Evolutionary conservation across 1,284 basidiomycete species (phyloP).

Genomic region (Porogramme epimiltina): DNA sequence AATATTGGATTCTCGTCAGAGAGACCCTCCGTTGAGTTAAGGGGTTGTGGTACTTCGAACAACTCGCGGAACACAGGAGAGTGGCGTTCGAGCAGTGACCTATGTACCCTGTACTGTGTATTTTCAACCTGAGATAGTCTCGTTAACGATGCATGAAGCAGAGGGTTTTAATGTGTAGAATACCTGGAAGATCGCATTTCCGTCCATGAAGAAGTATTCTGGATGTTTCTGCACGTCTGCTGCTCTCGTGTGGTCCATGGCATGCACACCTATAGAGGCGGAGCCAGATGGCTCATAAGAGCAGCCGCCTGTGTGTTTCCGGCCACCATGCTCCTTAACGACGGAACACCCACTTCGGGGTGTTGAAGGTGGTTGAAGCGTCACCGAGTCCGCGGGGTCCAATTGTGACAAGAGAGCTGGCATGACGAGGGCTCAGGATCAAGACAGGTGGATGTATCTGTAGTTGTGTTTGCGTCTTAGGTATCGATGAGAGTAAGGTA

Average conservation of each 20-base stretch:
- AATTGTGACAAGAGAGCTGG: too few relatives aligned
- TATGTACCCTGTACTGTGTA: slow-evolving; percentile 17
- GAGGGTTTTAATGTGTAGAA: not conserved
- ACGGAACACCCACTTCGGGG: too few relatives aligned
- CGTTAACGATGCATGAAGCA: not conserved
- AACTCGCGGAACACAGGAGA: slow-evolving; percentile 20
- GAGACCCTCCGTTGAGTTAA: slow-evolving; percentile 14
- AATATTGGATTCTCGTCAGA: slow-evolving; percentile 18
- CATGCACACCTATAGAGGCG: too few relatives aligned
- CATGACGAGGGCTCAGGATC: too few relatives aligned
- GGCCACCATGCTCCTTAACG: too few relatives aligned
- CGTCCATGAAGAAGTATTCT: slow-evolving; percentile 22
- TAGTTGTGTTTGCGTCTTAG: too few relatives aligned
- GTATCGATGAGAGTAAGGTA: too few relatives aligned
- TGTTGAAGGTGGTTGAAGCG: too few relatives aligned
- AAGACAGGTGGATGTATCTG: too few relatives aligned
- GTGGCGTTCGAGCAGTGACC: slow-evolving; percentile 19
- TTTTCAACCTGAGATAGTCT: slow-evolving; percentile 12
- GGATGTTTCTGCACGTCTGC: not conserved
- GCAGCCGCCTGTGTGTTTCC: too few relatives aligned
- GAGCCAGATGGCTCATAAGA: too few relatives aligned
- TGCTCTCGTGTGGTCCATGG: not conserved
- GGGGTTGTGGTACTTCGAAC: slow-evolving; percentile 18
- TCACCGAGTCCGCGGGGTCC: too few relatives aligned
- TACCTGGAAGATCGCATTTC: slow-evolving; percentile 21